Conservation (phyloP, 805 yeast genomes). For the Candida patagonica region DNA sequence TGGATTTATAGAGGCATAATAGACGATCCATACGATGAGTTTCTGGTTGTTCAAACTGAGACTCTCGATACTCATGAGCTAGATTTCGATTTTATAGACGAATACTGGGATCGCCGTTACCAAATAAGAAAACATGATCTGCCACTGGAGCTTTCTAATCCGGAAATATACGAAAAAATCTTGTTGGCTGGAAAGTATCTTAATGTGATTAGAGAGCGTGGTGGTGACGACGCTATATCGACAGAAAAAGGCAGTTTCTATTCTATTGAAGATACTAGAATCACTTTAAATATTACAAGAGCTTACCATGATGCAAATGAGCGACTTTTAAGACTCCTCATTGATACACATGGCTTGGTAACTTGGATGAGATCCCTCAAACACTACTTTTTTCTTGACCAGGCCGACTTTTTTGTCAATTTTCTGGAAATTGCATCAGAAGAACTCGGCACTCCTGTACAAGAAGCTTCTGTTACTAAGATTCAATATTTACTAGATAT, state of each 20-base stretch:
- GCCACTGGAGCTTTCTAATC: conserved; percentile 50
- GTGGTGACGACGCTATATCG: conserved; percentile 29
- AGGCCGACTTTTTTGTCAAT: conserved; percentile 40
- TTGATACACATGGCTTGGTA: conserved; percentile 49
- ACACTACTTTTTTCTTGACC: conserved; percentile 46
- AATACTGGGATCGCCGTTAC: conserved; percentile 45
- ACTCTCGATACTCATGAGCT: conserved; percentile 15
- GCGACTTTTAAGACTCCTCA: conserved; percentile 46
- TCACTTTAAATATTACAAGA: conserved; percentile 46
- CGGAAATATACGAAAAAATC: conserved; percentile 51
- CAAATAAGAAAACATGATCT: conserved; percentile 67
- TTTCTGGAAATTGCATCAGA: conserved; percentile 42
- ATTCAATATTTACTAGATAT: conserved; percentile 32
- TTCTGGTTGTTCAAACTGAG: conserved; percentile 45
- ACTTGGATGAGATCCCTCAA: conserved; percentile 43
- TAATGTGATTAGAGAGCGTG: conserved; percentile 60
- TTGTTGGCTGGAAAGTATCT: conserved; percentile 78
- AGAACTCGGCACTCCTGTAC: conserved; percentile 42
- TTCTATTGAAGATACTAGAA: conserved; percentile 34
- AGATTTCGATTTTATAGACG: conserved; percentile 28
- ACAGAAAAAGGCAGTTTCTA: conserved; percentile 25
- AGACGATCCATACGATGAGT: conserved; percentile 75
- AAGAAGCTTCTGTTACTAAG: conserved; percentile 22
- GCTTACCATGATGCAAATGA: conserved; percentile 63
- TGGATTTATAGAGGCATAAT: conserved; percentile 75